Conservation (phyloP, 495 filamentous ascomycete species). For the Venustampulla echinocandica region DNA sequence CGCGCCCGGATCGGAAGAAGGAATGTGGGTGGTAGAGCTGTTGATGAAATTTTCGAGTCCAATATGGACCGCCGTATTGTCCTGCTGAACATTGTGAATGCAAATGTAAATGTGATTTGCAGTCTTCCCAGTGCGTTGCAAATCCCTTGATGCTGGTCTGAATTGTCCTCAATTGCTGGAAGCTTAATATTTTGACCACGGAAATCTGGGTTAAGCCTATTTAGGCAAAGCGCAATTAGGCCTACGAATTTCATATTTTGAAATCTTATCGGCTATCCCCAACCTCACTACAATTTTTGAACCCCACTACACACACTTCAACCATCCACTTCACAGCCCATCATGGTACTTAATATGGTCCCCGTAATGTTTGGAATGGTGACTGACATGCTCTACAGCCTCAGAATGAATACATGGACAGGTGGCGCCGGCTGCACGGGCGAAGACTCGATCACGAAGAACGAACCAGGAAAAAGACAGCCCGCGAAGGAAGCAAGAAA, state of each 20-base stretch:
- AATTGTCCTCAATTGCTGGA: neutral
- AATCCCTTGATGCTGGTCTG: neutral
- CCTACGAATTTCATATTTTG: neutral
- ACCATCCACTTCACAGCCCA: neutral
- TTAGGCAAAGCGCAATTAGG: neutral
- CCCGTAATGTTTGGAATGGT: neutral
- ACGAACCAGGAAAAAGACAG: conserved; percentile 74
- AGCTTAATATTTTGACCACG: too few relatives aligned
- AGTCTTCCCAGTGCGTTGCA: too few relatives aligned
- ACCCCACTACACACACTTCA: neutral
- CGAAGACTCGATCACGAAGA: conserved; percentile 87
- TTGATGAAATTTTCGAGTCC: conserved; percentile 22
- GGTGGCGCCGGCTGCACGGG: conserved; percentile 65
- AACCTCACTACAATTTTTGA: conserved; percentile 3
- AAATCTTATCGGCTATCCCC: conserved; percentile 11
- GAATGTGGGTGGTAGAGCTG: conserved; percentile 31
- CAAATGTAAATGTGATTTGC: too few relatives aligned
- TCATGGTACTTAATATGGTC: conserved; percentile 6
- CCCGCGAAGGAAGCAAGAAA: conserved; percentile 67
- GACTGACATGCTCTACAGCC: conserved; percentile 1
- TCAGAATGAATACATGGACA: conserved; percentile 53
- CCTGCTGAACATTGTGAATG: conserved; percentile 18
- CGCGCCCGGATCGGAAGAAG: conserved; percentile 25
- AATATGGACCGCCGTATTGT: conserved; percentile 16
- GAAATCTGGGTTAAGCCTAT: too few relatives aligned